Base-by-base conservation (phyloP, 116 monocot genomes). In the Posidonia oceanica region DNA sequence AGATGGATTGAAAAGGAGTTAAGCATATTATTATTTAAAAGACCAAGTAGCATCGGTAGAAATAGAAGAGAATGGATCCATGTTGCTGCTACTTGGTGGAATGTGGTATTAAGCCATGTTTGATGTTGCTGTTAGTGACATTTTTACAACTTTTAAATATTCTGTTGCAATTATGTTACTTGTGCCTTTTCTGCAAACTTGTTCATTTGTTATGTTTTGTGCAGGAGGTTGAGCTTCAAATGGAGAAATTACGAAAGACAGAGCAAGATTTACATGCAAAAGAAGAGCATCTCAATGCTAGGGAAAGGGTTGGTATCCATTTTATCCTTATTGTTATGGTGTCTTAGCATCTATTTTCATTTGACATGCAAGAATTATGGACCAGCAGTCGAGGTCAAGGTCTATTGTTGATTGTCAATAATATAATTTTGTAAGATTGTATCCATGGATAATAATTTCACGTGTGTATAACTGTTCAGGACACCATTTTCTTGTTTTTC, bases 291-390 rank as follows among this genome's bases (percentile, higher is more conserved):
- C 83, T 90, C 15, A 84, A 77, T 71, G 64, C 64, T 13, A 85
- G 90, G 69, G 98, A 98, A 80, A 80, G 55, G 62, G 98, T 98
- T 61, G 79, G 84, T 79, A 15, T 42, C 69, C 6, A 36, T 63
- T 69, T 44, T 8, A 64, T 11, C 56, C n/a, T 11, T 13, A 16
- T 38, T 53, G 20, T 4, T 52, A 48, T 40, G 22, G 8, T 37
- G 7, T 41, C 20, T 40, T 59, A 58, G 18, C 22, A 15, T 63
- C 42, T 17, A 51, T 60, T 51, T 44, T 69, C 17, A n/a, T 75
- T 37, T 61, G 36, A 58, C 16, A 4, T 14, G 58, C 18, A 58
- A 58, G 58, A 13, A 21, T n/a, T 18, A 17, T 58, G 16, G 3
- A 5, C 20, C 16, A 5, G 58, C 58, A 60, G 29, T 60, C 3